Conservation (phyloP, 208 protist species). For the Acanthamoeba sp. region DNA sequence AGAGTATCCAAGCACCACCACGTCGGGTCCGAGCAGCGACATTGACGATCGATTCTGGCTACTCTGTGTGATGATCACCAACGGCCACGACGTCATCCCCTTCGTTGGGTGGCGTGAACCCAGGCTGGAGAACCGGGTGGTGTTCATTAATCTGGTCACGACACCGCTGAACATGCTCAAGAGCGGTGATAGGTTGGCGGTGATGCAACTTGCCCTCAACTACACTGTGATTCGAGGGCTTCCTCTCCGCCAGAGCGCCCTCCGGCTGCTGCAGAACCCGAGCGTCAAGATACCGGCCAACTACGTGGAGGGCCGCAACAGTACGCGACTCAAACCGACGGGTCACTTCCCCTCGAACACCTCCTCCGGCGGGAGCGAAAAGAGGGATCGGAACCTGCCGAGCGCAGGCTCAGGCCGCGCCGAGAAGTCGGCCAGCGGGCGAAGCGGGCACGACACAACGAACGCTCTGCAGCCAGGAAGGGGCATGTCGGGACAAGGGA, state of each 20-base stretch:
- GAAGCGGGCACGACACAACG: not conserved
- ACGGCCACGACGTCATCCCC: not conserved
- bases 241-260: not conserved
- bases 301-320: not conserved
- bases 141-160: not conserved
- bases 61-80: not conserved
- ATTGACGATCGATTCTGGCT: constrained; percentile 17
- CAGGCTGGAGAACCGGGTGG: not conserved
- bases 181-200: not conserved
- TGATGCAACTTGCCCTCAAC: not conserved
- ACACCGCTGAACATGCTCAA: not conserved
- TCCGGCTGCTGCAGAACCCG: not conserved
- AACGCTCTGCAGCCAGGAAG: not conserved
- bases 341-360: not conserved
- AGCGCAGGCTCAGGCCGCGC: not conserved
- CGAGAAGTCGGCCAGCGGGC: not conserved
- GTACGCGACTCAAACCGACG: not conserved
- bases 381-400: not conserved
- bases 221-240: constrained; percentile 6
- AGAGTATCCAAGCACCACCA: not conserved
- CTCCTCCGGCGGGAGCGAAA: not conserved
- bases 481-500: not conserved
- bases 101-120: not conserved
- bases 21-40: not conserved
- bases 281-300: not conserved